Evolutionary conservation across 2,329 filamentous ascomycete genomes (phyloP).

Genomic region (Pleochaeta shiraiana): DNA sequence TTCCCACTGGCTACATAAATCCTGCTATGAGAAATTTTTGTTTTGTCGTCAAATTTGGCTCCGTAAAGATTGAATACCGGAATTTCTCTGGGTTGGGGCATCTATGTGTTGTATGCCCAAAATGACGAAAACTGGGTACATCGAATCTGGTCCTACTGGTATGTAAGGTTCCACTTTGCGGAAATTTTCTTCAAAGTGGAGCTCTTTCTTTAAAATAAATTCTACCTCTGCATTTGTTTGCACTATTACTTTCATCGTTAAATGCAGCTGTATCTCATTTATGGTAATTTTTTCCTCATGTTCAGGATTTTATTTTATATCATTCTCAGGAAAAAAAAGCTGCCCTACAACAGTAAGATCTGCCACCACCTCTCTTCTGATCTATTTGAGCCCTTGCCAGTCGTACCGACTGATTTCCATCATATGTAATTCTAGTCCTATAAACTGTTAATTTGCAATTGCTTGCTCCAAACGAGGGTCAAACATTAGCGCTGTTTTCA

Average conservation of each 20-base stretch:
- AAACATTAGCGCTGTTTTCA: neutral
- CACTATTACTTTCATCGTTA: neutral
- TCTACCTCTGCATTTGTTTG: neutral
- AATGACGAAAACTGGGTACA: neutral
- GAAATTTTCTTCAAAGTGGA: neutral
- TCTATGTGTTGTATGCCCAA: neutral
- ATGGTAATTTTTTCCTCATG: neutral
- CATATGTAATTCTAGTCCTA: neutral
- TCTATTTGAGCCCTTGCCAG: neutral
- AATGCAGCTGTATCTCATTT: neutral
- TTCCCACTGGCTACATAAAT: neutral
- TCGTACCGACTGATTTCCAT: neutral
- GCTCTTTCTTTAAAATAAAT: neutral
- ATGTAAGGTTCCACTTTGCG: neutral
- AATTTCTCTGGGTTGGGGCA: neutral
- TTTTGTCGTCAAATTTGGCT: neutral
- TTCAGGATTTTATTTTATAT: neutral
- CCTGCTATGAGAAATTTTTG: neutral
- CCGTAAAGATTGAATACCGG: neutral
- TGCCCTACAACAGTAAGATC: neutral
- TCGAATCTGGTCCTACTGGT: neutral
- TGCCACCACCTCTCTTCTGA: neutral
- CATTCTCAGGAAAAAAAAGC: neutral
- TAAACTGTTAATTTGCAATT: neutral
- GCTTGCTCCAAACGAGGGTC: neutral